Evolutionary conservation across 768 basidiomycete species (phyloP).

Genomic region (Macrolepiota albuminosa): DNA sequence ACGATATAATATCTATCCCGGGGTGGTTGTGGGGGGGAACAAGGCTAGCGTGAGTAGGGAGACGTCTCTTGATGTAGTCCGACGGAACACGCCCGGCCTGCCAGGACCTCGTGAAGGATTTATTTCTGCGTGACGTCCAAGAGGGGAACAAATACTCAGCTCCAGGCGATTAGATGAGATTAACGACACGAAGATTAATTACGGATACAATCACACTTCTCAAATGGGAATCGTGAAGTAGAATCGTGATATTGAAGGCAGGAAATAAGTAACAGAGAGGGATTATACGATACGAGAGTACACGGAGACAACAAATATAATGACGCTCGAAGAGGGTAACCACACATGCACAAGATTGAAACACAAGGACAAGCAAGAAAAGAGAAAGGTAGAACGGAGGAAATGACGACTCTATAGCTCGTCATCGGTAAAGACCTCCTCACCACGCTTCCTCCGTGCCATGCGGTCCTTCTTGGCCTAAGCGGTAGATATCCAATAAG

Average conservation of each 20-base stretch:
- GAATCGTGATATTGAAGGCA: conserved; percentile 11
- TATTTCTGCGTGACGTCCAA: background rate
- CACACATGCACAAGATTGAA: conserved; percentile 12
- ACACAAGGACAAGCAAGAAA: conserved; percentile 3
- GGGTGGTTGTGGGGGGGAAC: background rate
- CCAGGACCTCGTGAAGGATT: conserved; percentile 1
- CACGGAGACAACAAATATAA: conserved; percentile 12
- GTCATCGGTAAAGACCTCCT: conserved; percentile 64
- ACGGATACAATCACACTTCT: background rate
- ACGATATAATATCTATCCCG: background rate
- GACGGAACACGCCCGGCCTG: conserved; percentile 3
- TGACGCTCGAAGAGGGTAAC: conserved; percentile 3
- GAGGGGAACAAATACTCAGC: background rate
- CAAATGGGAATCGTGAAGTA: conserved; percentile 2
- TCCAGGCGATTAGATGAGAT: conserved; percentile 8
- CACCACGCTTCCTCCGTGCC: conserved; percentile 82
- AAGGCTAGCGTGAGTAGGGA: background rate
- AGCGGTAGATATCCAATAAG: conserved; percentile 5
- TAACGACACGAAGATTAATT: background rate
- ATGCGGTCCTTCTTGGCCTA: conserved; percentile 92
- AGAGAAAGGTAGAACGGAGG: conserved; percentile 4
- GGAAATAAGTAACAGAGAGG: conserved; percentile 7
- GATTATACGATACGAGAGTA: conserved; percentile 13
- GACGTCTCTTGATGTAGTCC: background rate
- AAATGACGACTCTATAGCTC: conserved; percentile 37